A percentile compares a stretch with the other conserved stretches of the same genome.
These are phyloP conservation scores for Epichloe sp. DNA, from an alignment of 2,329 filamentous ascomycete species.

Conservation along the genomic window DNA sequence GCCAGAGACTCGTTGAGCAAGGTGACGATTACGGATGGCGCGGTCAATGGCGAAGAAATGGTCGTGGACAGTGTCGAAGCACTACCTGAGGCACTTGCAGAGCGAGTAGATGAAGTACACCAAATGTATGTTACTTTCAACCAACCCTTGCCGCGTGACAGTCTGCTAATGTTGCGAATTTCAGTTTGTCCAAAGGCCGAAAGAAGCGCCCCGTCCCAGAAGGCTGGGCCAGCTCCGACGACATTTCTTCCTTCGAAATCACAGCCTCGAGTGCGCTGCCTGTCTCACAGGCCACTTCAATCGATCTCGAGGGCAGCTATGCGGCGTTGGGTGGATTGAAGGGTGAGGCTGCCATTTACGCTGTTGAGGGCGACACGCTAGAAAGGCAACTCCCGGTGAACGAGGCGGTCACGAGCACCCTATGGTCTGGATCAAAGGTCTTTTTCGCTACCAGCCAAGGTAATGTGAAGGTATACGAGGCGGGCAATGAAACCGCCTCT, in stretches of 20 bases:
- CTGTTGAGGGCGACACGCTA: constrained; percentile 52
- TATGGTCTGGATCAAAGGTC: constrained; percentile 55
- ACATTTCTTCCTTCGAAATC: constrained; percentile 41
- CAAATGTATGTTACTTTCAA: constrained; percentile 47
- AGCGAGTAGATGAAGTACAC: constrained; percentile 69
- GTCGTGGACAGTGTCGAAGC: constrained; percentile 67
- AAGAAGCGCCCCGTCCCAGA: constrained; percentile 80
- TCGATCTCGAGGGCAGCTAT: constrained; percentile 44
- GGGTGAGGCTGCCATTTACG: constrained; percentile 64
- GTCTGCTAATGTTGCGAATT: background rate
- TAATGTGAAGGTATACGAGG: constrained; percentile 65
- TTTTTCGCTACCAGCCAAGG: constrained; percentile 65
- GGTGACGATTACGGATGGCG: constrained; percentile 54
- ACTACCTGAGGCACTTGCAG: constrained; percentile 57
- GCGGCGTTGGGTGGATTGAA: constrained; percentile 64
- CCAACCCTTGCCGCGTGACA: constrained; percentile 5
- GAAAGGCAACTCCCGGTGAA: constrained; percentile 54
- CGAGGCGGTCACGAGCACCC: constrained; percentile 51
- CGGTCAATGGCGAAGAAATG: constrained; percentile 69
- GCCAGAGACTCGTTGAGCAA: constrained; percentile 79
- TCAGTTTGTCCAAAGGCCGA: constrained; percentile 71
- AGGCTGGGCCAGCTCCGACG: constrained; percentile 69
- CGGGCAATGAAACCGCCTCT: constrained; percentile 52
- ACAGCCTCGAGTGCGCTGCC: constrained; percentile 32
- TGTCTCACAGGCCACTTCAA: constrained; percentile 34